Evolutionary conservation across 768 basidiomycete species (phyloP), one percentile per base, ranked within the genome.

Genomic region (Punctularia strigosozonata): DNA sequence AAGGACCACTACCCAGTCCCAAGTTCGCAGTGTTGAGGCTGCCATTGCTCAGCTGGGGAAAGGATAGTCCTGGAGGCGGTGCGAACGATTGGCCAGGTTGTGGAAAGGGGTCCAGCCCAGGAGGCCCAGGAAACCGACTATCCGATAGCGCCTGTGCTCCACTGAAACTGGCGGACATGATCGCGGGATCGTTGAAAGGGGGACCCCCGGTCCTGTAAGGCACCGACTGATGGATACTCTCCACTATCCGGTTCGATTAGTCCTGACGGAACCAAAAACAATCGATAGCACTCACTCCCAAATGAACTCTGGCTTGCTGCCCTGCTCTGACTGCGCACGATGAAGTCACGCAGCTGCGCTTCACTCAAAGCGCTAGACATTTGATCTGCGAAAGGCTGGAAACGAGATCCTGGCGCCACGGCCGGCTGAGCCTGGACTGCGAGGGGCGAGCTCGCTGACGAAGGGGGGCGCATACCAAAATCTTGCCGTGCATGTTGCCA

Each of bases 291-390:
- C n/a, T n/a, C n/a, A n/a, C n/a, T n/a, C n/a, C n/a, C n/a, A n/a
- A n/a, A n/a, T n/a, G n/a, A n/a, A n/a, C n/a, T n/a, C n/a, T n/a
- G n/a, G 36, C 51, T 45, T 34, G 49, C 58, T 17, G 65, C 68
- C 37, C 72, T 71, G 34, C 79, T 77, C 38, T 77, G 73, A 52
- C 78, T 84, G 19, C 71, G 69, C 51, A 75, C 75, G 39, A 86
- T 82, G 41, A 87, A 73, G 45, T 83, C 80, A 43, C 83, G 69
- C 45, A 87, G 66, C 52, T 84, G 78, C 12, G 79, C 78, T 56
- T 87, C 84, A 48, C 80, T 83, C 38, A 85, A 59, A 31, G 66
- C 63, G 21, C n/a, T n/a, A n/a, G n/a, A n/a, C n/a, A n/a, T n/a
- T n/a, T n/a, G n/a, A n/a, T 66, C 67, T 44, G 71, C 69, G 46